Base-by-base conservation (phyloP, 768 basidiomycete species). In the Lentinula raphanica region DNA sequence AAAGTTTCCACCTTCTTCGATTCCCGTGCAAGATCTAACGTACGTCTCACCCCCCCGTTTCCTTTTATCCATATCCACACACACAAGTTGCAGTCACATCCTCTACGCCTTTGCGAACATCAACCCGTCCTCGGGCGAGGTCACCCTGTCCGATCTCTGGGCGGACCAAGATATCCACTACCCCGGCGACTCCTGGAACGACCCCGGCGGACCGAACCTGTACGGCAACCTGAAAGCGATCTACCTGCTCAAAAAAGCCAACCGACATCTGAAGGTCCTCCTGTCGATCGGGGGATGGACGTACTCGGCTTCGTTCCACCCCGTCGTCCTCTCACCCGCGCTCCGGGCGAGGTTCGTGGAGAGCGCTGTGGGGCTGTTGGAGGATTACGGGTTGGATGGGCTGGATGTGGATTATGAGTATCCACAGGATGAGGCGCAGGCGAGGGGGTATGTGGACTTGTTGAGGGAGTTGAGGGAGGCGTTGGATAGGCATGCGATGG, bases 151-250 rank as follows among this genome's bases (percentile, higher is more conserved):
- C 36, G 97, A 99, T 65, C 69, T 78, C 2, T 98, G 96, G 96
- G 88, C 94, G 0, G 97, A 99, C 76, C 84, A 95, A 66, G 93
- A 98, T 68, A 98, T 98, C 46, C 97, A 98, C 69, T 95, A 96
- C 69, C 86, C 89, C 0, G 91, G 88, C 7, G 97, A 99, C 71
- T 89, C 88, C 3, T 99, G 97, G 97, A 89, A 94, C 63, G 96
- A 98, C 54, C 69, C 68, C 27, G 94, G 94, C 44, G 87, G n/a
- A n/a, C n/a, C 79, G 61, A 97, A 98, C 71, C 82, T 98, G 17
- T 98, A 96, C 65, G 95, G 95, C 54, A 96, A 96, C 71, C 84
- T 98, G 74, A 97, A 96, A 68, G 91, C 90, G 50, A 82, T 98
- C 58, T 95, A 94, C 71, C 81, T 89, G 31, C 78, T 98, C 63